Evolutionary conservation across 352 stramenopile genomes (phyloP).

Genomic region (Phytophthora idaei): DNA sequence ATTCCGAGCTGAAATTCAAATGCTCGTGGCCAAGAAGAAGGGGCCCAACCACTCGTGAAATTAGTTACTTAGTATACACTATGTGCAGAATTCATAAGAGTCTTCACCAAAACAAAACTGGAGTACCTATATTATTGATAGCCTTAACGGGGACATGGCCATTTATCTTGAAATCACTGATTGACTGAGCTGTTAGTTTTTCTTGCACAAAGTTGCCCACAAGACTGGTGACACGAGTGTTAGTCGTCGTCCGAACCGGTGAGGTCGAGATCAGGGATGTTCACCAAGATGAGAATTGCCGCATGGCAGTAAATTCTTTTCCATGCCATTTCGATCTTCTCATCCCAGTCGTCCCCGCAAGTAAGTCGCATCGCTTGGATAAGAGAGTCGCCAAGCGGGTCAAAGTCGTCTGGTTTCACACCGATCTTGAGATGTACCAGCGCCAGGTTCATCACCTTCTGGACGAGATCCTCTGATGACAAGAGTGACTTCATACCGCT

Average conservation of each 20-base stretch:
- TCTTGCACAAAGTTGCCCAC: not conserved
- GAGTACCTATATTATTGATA: constrained; percentile 9
- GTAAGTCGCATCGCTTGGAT: constrained; percentile 68
- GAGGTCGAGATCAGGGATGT: constrained; percentile 62
- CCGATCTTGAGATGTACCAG: constrained; percentile 73
- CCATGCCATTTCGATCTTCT: constrained; percentile 56
- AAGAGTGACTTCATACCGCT: constrained; percentile 69
- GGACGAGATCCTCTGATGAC: constrained; percentile 55
- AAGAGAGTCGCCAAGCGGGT: constrained; percentile 59
- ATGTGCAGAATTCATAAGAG: not conserved
- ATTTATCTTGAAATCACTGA: too few species aligned
- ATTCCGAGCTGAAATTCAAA: constrained; percentile 55
- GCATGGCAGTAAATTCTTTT: constrained; percentile 67
- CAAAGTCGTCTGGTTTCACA: constrained; percentile 69
- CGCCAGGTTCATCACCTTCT: constrained; percentile 63
- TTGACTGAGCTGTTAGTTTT: not conserved
- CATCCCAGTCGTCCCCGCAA: constrained; percentile 52
- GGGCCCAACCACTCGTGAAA: constrained; percentile 4
- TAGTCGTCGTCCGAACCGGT: constrained; percentile 46
- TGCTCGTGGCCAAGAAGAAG: constrained; percentile 34
- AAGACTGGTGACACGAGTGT: not conserved
- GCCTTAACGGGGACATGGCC: not conserved
- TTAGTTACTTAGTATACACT: not conserved
- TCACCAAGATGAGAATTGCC: constrained; percentile 67
- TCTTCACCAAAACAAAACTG: not conserved